Conservation (phyloP, 2,329 filamentous ascomycete genomes). For the Trichoderma atroviride region DNA sequence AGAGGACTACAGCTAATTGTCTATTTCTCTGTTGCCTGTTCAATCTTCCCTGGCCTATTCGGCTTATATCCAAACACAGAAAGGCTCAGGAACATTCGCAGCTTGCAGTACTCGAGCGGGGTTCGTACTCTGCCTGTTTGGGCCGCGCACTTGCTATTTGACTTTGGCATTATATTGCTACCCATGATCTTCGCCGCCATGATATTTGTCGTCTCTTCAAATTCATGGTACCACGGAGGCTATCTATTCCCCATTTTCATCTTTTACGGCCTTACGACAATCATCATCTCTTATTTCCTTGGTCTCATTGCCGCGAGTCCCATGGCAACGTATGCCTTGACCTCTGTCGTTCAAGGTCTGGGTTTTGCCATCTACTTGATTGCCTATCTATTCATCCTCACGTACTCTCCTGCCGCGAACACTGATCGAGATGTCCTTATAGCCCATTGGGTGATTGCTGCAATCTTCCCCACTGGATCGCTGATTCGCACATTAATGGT, state of each 20-base stretch:
- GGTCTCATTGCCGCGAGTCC: slow-evolving; percentile 64
- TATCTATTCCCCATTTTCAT: slow-evolving; percentile 71
- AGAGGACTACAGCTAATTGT: slow-evolving; percentile 73
- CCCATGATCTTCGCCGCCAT: slow-evolving; percentile 67
- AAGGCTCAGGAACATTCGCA: slow-evolving; percentile 71
- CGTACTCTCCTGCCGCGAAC: slow-evolving; percentile 68
- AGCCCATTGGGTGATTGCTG: slow-evolving; percentile 71
- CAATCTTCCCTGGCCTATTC: slow-evolving; percentile 80
- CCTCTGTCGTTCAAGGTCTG: slow-evolving; percentile 29
- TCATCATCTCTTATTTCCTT: slow-evolving; percentile 68
- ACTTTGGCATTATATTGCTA: slow-evolving; percentile 66
- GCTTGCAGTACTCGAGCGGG: slow-evolving; percentile 84
- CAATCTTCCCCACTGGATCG: slow-evolving; percentile 51
- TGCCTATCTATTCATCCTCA: slow-evolving; percentile 68
- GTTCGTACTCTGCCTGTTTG: slow-evolving; percentile 77
- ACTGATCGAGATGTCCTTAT: slow-evolving; percentile 69
- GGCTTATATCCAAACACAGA: slow-evolving; percentile 80
- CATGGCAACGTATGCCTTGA: slow-evolving; percentile 38
- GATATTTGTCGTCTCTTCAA: slow-evolving; percentile 64
- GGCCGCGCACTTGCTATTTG: slow-evolving; percentile 76
- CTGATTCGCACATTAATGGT: slow-evolving; percentile 72
- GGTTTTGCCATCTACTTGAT: slow-evolving; percentile 33
- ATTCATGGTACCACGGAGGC: slow-evolving; percentile 66
- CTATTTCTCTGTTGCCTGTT: slow-evolving; percentile 75
- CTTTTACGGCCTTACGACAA: slow-evolving; percentile 75